Base-by-base conservation (phyloP, 805 yeast species). In the Cyberlindnera meyerae region DNA sequence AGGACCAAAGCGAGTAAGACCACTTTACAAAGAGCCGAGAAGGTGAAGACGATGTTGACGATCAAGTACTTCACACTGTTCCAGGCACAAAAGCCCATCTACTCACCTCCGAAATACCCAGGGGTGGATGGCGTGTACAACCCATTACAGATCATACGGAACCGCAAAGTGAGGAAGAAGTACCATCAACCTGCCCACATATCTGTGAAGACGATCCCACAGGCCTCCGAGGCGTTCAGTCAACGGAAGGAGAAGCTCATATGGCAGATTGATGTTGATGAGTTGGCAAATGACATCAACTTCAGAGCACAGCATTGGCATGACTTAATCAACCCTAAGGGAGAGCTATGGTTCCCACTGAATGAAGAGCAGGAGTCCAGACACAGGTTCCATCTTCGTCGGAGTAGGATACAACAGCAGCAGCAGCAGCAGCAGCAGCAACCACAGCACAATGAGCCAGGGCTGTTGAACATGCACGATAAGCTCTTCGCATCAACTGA, bases 141-240 rank as follows among this genome's bases (percentile, higher is more conserved):
- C 53, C 96, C 96, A 4, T 62, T 87, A 29, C 95, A 85, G 58
- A 71, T 79, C n/a, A 75, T 87, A 18, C 63, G 96, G 39, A 82
- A 86, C 58, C 67, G 95, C 40, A 68, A 67, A 47, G 54, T 80
- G 4, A 58, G 84, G 36, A 68, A 70, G 39, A 71, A 71, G 48
- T 62, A 72, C 48, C 68, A 67, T 34, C 75, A 73, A 39, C 61
- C 63, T 24, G 70, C 75, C 3, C 65, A 69, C 27, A 51, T 72
- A 11, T 57, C 69, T 1, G 57, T 71, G 20, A 68, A 71, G 37
- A 65, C 71, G 8, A 55, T 78, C 6, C 83, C 84, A 11, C 57
- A 75, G n/a, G 79, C 87, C 3, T 79, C 84, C 6, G 71, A 77
- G 41, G 80, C 75, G 2, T 80, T 82, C 47, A 73, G 77, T 38